Evolutionary conservation across 2,329 filamentous ascomycete species (phyloP), one percentile per base, ranked within the genome.

Genomic region (Periconia digitata): DNA sequence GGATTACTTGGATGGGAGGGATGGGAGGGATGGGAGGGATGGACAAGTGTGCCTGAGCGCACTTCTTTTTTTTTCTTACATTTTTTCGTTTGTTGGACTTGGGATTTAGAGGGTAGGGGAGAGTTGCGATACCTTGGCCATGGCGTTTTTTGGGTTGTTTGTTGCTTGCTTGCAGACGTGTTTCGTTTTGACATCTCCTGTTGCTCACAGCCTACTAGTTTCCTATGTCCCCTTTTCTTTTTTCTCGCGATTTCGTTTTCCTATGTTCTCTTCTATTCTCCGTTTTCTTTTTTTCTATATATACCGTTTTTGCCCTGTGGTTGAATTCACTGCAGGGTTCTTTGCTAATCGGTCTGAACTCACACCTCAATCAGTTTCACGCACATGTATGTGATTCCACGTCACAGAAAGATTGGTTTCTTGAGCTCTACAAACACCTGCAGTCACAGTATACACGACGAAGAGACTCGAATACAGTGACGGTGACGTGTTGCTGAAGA

Each of bases 11-110:
- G 41, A 27, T 13, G 20, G 32, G 16, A 17, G 41, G 35, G 40
- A 8, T 6, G 5, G 13, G 8, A 16, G 13, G 38, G 12, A 16
- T 16, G 15, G 18, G 12, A 20, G 8, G 35, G 18, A 8, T 17
- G n/a, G 8, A 10, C n/a, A 13, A 37, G 15, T 17, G 6, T 6
- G 18, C 21, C 17, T n/a, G 27, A 32, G 5, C 27, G 27, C 5
- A 12, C 27, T 38, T n/a, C 6, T 6, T 36, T 36, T 7, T 15
- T 17, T n/a, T 5, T 6, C 34, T 36, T 36, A 17, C 15, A 22
- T 21, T 39, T 8, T 39, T 39, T 39, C 37, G 8, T 39, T 39
- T 39, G 37, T 39, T 20, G 37, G 37, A 39, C n/a, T n/a, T 39
- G 37, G 37, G 37, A 6, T 18, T 16, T 7, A 37, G 16, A 3